A percentile compares a stretch with the other conserved stretches of the same genome.
Conservation (phyloP, 2,329 filamentous ascomycete species). For the Botryosphaeria dothidea region DNA sequence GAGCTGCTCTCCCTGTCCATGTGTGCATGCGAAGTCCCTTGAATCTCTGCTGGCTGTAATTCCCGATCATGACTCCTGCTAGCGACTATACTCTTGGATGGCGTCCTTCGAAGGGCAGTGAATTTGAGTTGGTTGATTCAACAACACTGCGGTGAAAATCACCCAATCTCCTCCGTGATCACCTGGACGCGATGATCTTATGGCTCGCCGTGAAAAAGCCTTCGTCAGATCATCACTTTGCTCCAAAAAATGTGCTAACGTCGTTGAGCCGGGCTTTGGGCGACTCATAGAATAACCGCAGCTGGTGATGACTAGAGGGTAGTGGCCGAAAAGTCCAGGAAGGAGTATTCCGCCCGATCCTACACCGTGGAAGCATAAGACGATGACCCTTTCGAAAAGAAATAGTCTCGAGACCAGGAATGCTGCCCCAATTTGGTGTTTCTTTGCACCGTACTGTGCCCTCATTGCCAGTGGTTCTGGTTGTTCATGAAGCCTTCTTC, state of each 20-base stretch:
- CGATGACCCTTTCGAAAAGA: constrained; percentile 4
- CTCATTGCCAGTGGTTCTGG: constrained; percentile 65
- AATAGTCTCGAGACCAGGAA: constrained; percentile 5
- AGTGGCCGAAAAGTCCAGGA: constrained; percentile 3
- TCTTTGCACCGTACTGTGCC: not conserved
- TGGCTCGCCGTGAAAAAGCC: not conserved
- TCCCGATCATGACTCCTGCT: not conserved
- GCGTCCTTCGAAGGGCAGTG: not conserved
- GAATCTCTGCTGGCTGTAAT: not conserved
- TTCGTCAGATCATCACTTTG: not conserved
- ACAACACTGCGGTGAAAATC: not conserved
- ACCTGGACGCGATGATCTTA: not conserved
- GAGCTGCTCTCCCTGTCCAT: not conserved
- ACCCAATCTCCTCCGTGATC: not conserved
- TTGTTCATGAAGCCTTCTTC: constrained; percentile 85
- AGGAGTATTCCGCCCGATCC: constrained; percentile 3
- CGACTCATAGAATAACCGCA: not conserved
- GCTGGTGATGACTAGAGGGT: not conserved
- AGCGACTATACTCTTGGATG: not conserved
- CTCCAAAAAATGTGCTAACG: not conserved
- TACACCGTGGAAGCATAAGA: constrained; percentile 8
- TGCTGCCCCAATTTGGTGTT: not conserved
- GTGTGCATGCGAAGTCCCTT: not conserved
- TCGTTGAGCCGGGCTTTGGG: not conserved
- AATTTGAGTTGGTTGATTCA: not conserved